phyloP scores from a whole-genome alignment of 768 basidiomycete species.

The Auriscalpium microsporum region DNA sequence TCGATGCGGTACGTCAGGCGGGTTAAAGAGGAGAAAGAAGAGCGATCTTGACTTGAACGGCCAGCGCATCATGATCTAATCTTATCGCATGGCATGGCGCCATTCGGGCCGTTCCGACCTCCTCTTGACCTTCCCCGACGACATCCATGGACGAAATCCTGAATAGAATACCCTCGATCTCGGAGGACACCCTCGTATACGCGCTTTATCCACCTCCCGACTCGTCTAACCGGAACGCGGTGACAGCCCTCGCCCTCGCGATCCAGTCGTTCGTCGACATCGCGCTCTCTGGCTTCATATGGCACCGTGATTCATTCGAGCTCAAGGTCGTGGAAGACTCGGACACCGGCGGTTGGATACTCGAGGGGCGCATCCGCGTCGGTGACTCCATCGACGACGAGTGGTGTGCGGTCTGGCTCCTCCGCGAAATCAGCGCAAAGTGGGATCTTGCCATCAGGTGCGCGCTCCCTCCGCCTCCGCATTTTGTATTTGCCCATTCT shows the following conservation, averaged over 20 bases:
- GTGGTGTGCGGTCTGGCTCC: conserved; percentile 90
- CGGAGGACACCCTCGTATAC: conserved; percentile 82
- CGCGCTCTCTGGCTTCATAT: conserved; percentile 55
- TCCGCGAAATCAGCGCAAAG: conserved; percentile 63
- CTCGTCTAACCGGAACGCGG: conserved; percentile 49
- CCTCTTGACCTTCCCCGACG: no score
- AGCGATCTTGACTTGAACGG: no score
- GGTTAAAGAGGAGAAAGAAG: no score
- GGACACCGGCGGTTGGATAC: conserved; percentile 41
- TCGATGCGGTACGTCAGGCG: no score
- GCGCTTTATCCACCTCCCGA: conserved; percentile 53
- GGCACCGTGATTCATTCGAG: conserved; percentile 82
- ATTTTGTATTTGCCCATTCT: background rate
- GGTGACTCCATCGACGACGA: conserved; percentile 98
- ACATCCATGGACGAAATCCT: conserved; percentile 40
- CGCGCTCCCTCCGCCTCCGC: conserved; percentile 13
- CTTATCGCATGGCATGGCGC: no score
- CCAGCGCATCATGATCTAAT: no score
- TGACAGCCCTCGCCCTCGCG: conserved; percentile 58
- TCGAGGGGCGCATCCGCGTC: conserved; percentile 83
- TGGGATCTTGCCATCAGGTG: conserved; percentile 83
- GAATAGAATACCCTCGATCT: conserved; percentile 66
- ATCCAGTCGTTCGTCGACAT: conserved; percentile 49
- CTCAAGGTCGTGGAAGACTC: conserved; percentile 52
- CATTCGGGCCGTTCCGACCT: no score